phyloP scores from a whole-genome alignment of 495 filamentous ascomycete species.

The Acidomyces sp. region DNA sequence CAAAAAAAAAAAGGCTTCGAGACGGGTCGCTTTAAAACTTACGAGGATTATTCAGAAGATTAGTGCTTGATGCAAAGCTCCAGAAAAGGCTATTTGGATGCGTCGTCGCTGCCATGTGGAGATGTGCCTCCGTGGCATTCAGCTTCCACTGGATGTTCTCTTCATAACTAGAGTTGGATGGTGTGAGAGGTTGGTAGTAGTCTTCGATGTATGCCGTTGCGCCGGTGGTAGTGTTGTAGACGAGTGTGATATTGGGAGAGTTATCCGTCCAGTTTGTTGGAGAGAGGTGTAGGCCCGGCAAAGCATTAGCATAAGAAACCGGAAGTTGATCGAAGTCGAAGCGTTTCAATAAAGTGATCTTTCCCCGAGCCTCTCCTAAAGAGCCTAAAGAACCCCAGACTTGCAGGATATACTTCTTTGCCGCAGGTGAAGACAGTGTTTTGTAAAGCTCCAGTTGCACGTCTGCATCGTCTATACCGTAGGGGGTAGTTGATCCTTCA shows the following conservation, averaged over 20 bases:
- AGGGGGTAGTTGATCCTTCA: slow-evolving; percentile 25
- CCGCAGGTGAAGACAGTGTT: slow-evolving; percentile 26
- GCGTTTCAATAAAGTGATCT: slow-evolving; percentile 32
- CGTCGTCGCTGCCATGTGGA: slow-evolving; percentile 24
- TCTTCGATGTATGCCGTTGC: slow-evolving; percentile 33
- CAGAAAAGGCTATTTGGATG: slow-evolving; percentile 35
- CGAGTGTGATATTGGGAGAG: slow-evolving; percentile 24
- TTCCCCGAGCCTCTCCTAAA: slow-evolving; percentile 32
- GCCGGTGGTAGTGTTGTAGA: slow-evolving; percentile 30
- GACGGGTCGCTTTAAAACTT: too few relatives aligned
- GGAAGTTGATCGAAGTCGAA: slow-evolving; percentile 32
- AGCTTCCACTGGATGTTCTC: slow-evolving; percentile 32
- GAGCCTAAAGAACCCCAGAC: slow-evolving; percentile 29
- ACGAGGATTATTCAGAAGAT: slow-evolving; percentile 32
- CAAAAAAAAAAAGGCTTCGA: too few relatives aligned
- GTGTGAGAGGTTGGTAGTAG: slow-evolving; percentile 29
- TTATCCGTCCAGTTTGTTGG: slow-evolving; percentile 32
- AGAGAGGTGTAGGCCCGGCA: slow-evolving; percentile 34
- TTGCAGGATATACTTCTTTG: slow-evolving; percentile 31
- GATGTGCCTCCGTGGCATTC: slow-evolving; percentile 28
- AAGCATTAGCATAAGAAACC: slow-evolving; percentile 20
- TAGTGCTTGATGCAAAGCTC: slow-evolving; percentile 37
- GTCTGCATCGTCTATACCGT: slow-evolving; percentile 23
- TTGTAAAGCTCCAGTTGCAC: slow-evolving; percentile 29
- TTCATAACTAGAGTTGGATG: slow-evolving; percentile 21